A percentile compares a stretch with the other conserved stretches of the same genome.
phyloP scores from a whole-genome alignment of 2,329 filamentous ascomycete genomes.

The Beauveria asiatica region DNA sequence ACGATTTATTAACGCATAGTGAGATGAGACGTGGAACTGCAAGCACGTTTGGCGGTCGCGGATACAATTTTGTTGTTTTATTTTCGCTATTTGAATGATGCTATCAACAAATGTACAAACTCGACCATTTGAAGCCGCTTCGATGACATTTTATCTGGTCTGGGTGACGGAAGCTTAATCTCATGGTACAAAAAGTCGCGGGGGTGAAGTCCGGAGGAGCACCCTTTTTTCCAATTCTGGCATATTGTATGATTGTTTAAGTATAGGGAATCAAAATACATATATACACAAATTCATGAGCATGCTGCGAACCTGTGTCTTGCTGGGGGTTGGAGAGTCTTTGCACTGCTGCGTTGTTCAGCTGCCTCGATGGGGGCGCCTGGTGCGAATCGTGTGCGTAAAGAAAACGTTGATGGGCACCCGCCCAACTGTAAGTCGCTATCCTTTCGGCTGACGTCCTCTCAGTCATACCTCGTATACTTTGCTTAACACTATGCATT shows the following conservation, averaged over 20 bases:
- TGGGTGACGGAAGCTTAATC: background rate
- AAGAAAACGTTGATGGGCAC: too few species aligned
- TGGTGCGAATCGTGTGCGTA: too few species aligned
- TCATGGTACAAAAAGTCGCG: background rate
- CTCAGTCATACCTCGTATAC: too few species aligned
- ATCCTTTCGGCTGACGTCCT: too few species aligned
- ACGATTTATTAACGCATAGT: background rate
- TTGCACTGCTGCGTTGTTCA: background rate
- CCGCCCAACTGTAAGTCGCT: too few species aligned
- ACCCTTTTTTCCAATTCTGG: background rate
- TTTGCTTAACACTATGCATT: too few species aligned
- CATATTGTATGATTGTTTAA: conserved; percentile 11
- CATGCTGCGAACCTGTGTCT: background rate
- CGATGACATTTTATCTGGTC: background rate
- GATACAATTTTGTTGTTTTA: conserved; percentile 8
- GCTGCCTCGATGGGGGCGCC: background rate
- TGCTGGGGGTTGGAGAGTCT: background rate
- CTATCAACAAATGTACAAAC: background rate
- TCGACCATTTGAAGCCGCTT: background rate
- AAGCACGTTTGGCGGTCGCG: background rate
- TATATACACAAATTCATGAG: background rate
- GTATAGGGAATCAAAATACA: conserved; percentile 5
- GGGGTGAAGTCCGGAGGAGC: background rate
- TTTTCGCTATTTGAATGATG: background rate
- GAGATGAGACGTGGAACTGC: background rate